A percentile compares a stretch with the other conserved stretches of the same genome.
phyloP scores from a whole-genome alignment of 371 early-diverging fungal genomes.

The Mortierella sp. region DNA sequence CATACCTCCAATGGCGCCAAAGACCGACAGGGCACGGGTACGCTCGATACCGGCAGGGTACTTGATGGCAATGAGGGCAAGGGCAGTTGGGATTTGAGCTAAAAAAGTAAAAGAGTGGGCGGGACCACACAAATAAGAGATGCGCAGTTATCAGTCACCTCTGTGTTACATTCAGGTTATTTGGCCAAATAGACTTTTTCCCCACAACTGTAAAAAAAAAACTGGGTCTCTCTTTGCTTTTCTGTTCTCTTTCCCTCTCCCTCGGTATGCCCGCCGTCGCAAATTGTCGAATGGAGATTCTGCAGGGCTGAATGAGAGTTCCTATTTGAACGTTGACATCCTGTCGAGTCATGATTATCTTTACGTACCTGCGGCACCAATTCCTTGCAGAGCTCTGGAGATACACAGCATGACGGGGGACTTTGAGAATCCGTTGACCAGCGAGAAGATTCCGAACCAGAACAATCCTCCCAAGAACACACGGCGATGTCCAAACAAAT shows the following conservation, averaged over 20 bases:
- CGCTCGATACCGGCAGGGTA: constrained; percentile 45
- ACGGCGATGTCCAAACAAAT: constrained; percentile 56
- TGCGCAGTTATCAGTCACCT: background rate
- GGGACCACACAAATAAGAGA: background rate
- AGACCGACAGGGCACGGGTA: constrained; percentile 50
- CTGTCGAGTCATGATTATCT: background rate
- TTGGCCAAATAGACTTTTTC: background rate
- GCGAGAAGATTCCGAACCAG: constrained; percentile 49
- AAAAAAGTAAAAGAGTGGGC: background rate
- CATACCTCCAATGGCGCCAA: constrained; percentile 56
- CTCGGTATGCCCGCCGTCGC: background rate
- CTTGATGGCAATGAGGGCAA: constrained; percentile 54
- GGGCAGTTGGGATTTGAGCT: constrained; percentile 56
- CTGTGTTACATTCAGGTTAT: background rate
- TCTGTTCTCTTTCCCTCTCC: too few species aligned
- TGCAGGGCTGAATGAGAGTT: too few species aligned
- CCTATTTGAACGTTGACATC: too few species aligned
- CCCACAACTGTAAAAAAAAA: background rate
- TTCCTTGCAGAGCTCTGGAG: constrained; percentile 52
- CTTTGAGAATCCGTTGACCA: constrained; percentile 47
- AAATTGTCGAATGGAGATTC: too few species aligned
- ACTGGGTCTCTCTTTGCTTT: background rate
- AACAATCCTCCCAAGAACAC: constrained; percentile 51
- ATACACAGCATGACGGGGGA: constrained; percentile 51
- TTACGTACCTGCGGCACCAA: constrained; percentile 47